Evolutionary conservation across 345 rosid genomes (phyloP).

Genomic region (Populus simonii): DNA sequence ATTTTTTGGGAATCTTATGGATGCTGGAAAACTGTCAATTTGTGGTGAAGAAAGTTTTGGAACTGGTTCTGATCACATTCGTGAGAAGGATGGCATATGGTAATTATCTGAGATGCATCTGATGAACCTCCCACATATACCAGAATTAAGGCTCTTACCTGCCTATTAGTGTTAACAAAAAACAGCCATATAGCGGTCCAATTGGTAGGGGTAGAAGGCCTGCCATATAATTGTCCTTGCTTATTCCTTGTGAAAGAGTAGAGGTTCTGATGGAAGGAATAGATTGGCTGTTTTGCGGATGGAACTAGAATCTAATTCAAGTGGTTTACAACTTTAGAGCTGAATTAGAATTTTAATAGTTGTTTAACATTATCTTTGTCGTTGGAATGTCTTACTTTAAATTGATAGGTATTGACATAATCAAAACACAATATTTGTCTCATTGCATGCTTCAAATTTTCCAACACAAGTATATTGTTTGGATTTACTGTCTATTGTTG

Average conservation of each 20-base stretch:
- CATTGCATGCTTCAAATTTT: neutral
- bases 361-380: neutral
- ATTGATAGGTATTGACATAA: neutral
- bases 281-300: neutral
- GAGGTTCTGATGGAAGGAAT: neutral
- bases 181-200: neutral
- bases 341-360: neutral
- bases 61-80: slow-evolving; percentile 95
- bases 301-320: neutral
- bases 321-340: neutral
- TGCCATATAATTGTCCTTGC: neutral
- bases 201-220: neutral
- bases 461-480: neutral
- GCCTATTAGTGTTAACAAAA: neutral
- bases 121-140: neutral
- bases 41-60: slow-evolving; percentile 99
- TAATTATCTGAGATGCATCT: slow-evolving; percentile 33
- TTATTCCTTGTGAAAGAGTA: neutral
- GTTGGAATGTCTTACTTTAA: neutral
- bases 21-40: slow-evolving; percentile 84
- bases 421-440: neutral
- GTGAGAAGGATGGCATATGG: slow-evolving; percentile 97
- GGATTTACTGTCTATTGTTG: neutral
- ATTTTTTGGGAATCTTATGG: slow-evolving; percentile 96
- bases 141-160: neutral